These are phyloP conservation scores for Podospora anserina DNA, from an alignment of 495 filamentous ascomycete genomes.

Conservation along the genomic window DNA sequence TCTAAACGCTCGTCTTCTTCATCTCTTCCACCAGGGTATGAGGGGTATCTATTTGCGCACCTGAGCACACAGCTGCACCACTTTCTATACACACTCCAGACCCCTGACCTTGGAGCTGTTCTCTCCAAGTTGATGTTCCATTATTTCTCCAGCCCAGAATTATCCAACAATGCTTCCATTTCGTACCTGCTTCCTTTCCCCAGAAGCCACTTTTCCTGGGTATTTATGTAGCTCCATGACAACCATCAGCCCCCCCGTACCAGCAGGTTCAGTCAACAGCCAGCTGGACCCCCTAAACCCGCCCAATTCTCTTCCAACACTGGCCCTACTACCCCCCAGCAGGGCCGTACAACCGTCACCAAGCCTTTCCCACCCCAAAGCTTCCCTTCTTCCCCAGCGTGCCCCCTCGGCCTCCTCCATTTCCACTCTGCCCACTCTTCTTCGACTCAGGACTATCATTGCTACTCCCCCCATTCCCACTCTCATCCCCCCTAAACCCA, in stretches of 20 bases:
- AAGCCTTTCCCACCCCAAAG: slow-evolving; percentile 6
- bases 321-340: neutral
- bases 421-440: neutral
- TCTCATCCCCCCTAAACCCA: neutral
- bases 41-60: too few species aligned
- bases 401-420: neutral
- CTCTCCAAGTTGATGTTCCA: too few species aligned
- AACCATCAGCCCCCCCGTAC: neutral
- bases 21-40: too few species aligned
- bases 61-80: too few species aligned
- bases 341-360: slow-evolving; percentile 12
- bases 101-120: too few species aligned
- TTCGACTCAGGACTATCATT: neutral
- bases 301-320: too few species aligned
- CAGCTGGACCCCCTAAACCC: neutral
- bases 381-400: neutral
- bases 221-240: neutral
- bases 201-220: neutral
- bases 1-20: too few species aligned
- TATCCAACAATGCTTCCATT: neutral
- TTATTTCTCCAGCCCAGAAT: too few species aligned
- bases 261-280: neutral
- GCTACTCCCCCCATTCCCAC: neutral
- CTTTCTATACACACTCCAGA: too few species aligned
- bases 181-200: neutral